Percentiles rank a stretch among this genome's conserved stretches.
These are phyloP conservation scores for Aspergillus cejpii DNA, from an alignment of 2,329 filamentous ascomycete genomes.

Conservation along the genomic window DNA sequence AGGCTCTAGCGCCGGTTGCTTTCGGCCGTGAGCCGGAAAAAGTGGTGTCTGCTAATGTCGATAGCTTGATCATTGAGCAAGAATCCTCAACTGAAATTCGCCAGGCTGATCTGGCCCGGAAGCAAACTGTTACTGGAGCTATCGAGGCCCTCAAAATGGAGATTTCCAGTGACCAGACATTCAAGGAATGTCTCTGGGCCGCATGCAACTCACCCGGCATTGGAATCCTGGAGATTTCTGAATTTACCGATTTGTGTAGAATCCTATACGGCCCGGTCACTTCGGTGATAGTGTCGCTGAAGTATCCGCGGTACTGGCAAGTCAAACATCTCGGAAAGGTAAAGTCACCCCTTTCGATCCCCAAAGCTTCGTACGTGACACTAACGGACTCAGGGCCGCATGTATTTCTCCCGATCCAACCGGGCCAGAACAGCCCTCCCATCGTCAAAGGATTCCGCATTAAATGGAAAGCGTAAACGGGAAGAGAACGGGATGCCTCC, in stretches of 20 bases:
- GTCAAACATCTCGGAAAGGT: constrained; percentile 49
- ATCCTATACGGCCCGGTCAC: constrained; percentile 51
- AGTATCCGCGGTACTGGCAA: constrained; percentile 53
- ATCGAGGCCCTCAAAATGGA: constrained; percentile 51
- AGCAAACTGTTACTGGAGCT: constrained; percentile 53
- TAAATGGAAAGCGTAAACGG: constrained; percentile 35
- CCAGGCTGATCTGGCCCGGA: constrained; percentile 50
- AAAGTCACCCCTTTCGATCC: constrained; percentile 9
- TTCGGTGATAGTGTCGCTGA: constrained; percentile 45
- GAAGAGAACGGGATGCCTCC: constrained; percentile 33
- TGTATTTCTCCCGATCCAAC: constrained; percentile 39
- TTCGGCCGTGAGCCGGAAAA: constrained; percentile 45
- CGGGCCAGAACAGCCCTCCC: constrained; percentile 35
- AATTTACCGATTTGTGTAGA: constrained; percentile 52
- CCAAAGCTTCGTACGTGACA: background rate
- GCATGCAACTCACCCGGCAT: constrained; percentile 49
- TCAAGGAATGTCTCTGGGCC: constrained; percentile 52
- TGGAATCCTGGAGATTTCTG: constrained; percentile 49
- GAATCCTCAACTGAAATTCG: constrained; percentile 47
- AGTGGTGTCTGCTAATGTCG: constrained; percentile 28
- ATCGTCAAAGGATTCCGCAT: constrained; percentile 24
- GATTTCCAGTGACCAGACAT: constrained; percentile 42
- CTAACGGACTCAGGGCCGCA: constrained; percentile 30
- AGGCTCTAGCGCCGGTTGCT: constrained; percentile 52
- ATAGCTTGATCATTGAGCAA: constrained; percentile 53